Conservation (phyloP, 257 asterid genomes). For the Craterostigma plantagineum region DNA sequence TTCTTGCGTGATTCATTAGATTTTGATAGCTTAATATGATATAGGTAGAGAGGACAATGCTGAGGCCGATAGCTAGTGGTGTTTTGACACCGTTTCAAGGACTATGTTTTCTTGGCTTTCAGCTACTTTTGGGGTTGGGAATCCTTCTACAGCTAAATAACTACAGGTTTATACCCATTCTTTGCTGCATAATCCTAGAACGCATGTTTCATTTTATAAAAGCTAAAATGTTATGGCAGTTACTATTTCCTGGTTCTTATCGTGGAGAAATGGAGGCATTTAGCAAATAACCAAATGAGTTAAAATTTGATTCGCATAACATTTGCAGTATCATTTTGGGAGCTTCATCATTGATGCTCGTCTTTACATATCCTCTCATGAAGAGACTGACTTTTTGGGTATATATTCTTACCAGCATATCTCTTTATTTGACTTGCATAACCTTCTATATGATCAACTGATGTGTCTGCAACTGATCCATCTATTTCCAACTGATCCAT, state of each 20-base stretch:
- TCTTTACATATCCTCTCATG: constrained; percentile 80
- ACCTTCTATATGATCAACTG: too few species aligned
- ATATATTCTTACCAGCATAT: constrained; percentile 9
- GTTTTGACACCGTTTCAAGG: constrained; percentile 69
- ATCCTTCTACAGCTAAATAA: constrained; percentile 70
- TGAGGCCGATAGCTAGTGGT: constrained; percentile 90
- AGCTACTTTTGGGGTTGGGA: constrained; percentile 74
- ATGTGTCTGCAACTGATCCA: not conserved
- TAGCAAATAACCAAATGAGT: not conserved
- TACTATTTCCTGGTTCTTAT: too few species aligned
- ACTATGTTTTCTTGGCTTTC: constrained; percentile 68
- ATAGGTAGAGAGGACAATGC: constrained; percentile 87
- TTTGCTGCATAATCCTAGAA: not conserved
- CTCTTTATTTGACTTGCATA: not conserved
- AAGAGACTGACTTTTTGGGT: constrained; percentile 89
- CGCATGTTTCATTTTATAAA: too few species aligned
- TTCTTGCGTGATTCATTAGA: constrained; percentile 6
- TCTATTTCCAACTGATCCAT: constrained; percentile 1
- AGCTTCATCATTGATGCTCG: constrained; percentile 53
- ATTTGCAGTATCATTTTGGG: constrained; percentile 57
- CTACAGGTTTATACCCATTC: constrained; percentile 44
- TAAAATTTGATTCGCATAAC: constrained; percentile 3
- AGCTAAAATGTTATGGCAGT: too few species aligned
- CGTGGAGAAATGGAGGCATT: too few species aligned
- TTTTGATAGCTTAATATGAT: constrained; percentile 28